These are phyloP conservation scores for Exophiala viscosa DNA, from an alignment of 2,329 filamentous ascomycete species.

Conservation along the genomic window DNA sequence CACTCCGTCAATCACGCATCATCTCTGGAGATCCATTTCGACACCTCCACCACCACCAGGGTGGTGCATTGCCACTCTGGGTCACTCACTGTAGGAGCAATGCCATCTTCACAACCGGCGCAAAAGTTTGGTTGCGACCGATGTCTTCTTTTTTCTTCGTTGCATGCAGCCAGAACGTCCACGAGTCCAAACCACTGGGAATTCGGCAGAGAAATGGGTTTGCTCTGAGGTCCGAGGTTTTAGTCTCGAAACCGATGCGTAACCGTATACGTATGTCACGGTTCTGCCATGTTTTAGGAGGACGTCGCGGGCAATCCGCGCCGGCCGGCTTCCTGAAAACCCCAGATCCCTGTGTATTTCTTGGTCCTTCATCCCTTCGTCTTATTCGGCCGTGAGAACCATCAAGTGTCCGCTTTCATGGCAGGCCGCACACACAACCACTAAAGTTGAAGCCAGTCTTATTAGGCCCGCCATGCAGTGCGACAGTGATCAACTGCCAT, in stretches of 20 bases:
- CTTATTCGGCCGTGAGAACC: neutral
- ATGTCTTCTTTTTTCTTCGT: neutral
- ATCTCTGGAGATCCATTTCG: neutral
- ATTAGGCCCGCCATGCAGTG: constrained; percentile 18
- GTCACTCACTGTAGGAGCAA: neutral
- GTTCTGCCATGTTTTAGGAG: neutral
- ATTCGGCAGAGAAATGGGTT: no score
- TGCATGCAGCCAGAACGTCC: neutral
- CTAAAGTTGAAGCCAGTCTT: constrained; percentile 14
- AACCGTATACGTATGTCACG: neutral
- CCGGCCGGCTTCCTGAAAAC: neutral
- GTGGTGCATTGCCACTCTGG: constrained; percentile 2
- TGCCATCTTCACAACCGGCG: neutral
- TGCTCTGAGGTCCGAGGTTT: no score
- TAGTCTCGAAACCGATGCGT: neutral
- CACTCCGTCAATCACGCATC: constrained; percentile 3
- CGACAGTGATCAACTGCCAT: constrained; percentile 18
- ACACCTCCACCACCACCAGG: neutral
- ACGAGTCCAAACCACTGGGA: neutral
- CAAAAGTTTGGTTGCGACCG: neutral
- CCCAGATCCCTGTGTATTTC: constrained; percentile 1
- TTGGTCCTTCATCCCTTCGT: neutral
- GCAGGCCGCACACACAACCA: constrained; percentile 4
- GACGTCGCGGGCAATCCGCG: neutral
- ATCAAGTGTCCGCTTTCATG: constrained; percentile 13